A percentile compares a stretch with the other conserved stretches of the same genome.
phyloP scores from a whole-genome alignment of 768 basidiomycete species.

The Rhodotorula kratochvilovae region DNA sequence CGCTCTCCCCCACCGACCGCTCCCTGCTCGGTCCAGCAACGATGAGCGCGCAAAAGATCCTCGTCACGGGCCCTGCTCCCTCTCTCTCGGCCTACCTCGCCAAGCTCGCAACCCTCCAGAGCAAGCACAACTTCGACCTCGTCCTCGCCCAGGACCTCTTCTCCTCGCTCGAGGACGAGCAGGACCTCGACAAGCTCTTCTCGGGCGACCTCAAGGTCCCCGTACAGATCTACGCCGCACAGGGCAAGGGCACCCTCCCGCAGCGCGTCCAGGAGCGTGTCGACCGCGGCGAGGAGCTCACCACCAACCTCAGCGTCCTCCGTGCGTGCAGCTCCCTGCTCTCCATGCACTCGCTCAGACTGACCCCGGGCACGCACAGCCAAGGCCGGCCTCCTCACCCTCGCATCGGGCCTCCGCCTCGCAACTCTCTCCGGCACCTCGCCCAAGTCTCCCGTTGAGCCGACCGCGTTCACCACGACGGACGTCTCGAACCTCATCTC shows the following conservation, averaged over 20 bases:
- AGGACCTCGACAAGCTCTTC: conserved; percentile 61
- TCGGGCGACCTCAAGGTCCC: conserved; percentile 70
- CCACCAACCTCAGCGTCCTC: conserved; percentile 74
- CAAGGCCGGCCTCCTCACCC: conserved; percentile 13
- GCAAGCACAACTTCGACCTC: conserved; percentile 87
- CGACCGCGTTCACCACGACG: conserved; percentile 11
- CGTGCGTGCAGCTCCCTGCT: conserved; percentile 56
- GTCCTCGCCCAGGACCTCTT: conserved; percentile 79
- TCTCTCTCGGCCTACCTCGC: conserved; percentile 67
- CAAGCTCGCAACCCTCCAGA: conserved; percentile 77
- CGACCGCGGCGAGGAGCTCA: conserved; percentile 69
- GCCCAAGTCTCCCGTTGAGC: conserved; percentile 55
- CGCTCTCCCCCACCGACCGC: too few species aligned
- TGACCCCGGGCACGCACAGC: conserved; percentile 16
- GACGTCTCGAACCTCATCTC: conserved; percentile 36
- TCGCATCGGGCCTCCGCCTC: conserved; percentile 41
- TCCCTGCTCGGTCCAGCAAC: background rate
- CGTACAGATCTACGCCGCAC: conserved; percentile 86
- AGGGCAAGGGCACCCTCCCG: conserved; percentile 73
- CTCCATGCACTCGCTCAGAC: background rate
- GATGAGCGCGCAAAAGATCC: conserved; percentile 16
- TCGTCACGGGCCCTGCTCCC: conserved; percentile 19
- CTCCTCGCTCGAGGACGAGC: conserved; percentile 55
- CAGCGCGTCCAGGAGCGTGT: conserved; percentile 68
- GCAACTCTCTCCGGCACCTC: conserved; percentile 61